Evolutionary conservation across 345 rosid species (phyloP), one percentile per base, ranked within the genome.

Genomic region (Populus pruinosa): DNA sequence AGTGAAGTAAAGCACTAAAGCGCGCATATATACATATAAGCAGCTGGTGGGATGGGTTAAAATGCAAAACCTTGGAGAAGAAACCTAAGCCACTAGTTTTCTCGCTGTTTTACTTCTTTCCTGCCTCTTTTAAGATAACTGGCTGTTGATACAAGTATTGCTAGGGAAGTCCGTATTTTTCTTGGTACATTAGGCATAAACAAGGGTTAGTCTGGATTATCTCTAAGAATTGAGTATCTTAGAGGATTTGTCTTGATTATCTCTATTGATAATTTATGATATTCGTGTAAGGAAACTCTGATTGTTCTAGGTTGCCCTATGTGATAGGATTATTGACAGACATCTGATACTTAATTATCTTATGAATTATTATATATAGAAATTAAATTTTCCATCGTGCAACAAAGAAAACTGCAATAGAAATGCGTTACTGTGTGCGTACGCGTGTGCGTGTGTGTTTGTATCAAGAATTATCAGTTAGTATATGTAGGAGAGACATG

Each of bases 151-250:
- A 36, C 62, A 39, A 73, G 36, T 43, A 66, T n/a, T 10, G 27
- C 29, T 10, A 10, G 62, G 13, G 21, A 47, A 7, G 35, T 31
- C 33, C 61, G 20, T 27, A 1, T 5, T 23, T 70, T 41, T 43
- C 75, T 43, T 13, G 35, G 73, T 39, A 56, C 5, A 41, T 43
- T 53, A 72, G 77, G 72, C 72, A 50, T 38, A 67, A 66, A 27
- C 67, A 68, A 78, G 81, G 77, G 56, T 21, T 39, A 72, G 61
- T 39, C 75, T 70, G 14, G 50, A 70, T 77, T 62, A 62, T 70
- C 80, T 70, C 75, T 70, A 43, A 61, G 79, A 23, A 16, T 27
- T 56, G 50, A 14, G 29, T 75, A n/a, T 8, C 70, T 9, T 49
- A 47, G 62, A 75, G 36, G 62, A 50, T 35, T 69, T 39, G 67